Evolutionary conservation across 805 yeast genomes (phyloP).

Genomic region (Debaryomyces maramus): DNA sequence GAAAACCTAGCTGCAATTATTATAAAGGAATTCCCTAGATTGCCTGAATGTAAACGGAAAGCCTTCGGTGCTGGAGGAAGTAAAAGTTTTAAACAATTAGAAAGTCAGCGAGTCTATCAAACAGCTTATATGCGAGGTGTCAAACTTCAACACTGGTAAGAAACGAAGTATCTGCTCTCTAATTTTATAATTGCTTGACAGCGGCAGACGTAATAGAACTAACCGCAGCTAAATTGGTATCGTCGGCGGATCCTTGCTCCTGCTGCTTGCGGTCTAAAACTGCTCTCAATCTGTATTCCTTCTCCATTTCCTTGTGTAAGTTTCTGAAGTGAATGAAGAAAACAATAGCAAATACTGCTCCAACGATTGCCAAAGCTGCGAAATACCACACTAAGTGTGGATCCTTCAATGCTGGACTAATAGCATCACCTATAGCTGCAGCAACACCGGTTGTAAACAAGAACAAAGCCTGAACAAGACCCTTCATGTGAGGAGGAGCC

Average conservation of each 20-base stretch:
- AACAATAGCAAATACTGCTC: conserved; percentile 28
- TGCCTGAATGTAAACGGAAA: too few species aligned
- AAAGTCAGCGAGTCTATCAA: too few species aligned
- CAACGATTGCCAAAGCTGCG: conserved; percentile 39
- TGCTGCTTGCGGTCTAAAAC: conserved; percentile 8
- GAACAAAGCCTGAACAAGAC: conserved; percentile 50
- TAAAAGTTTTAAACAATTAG: too few species aligned
- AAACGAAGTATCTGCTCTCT: too few species aligned
- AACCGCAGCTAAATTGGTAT: conserved; percentile 23
- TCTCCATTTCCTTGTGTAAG: conserved; percentile 42
- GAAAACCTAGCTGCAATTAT: too few species aligned
- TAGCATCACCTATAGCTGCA: conserved; percentile 47
- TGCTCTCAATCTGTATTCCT: conserved; percentile 31
- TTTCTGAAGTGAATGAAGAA: conserved; percentile 37
- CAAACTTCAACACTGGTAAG: too few species aligned
- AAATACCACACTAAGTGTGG: conserved; percentile 45
- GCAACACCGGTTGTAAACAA: conserved; percentile 47
- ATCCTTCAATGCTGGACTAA: conserved; percentile 43
- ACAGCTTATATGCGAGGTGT: too few species aligned
- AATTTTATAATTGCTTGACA: conserved; percentile 21
- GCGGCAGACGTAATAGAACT: conserved; percentile 31
- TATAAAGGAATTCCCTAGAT: too few species aligned
- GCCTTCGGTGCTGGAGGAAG: too few species aligned
- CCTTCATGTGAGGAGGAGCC: conserved; percentile 51
- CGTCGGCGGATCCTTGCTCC: conserved; percentile 20